Conservation (phyloP, 208 protist genomes). For the Trypanosoma grayi region DNA sequence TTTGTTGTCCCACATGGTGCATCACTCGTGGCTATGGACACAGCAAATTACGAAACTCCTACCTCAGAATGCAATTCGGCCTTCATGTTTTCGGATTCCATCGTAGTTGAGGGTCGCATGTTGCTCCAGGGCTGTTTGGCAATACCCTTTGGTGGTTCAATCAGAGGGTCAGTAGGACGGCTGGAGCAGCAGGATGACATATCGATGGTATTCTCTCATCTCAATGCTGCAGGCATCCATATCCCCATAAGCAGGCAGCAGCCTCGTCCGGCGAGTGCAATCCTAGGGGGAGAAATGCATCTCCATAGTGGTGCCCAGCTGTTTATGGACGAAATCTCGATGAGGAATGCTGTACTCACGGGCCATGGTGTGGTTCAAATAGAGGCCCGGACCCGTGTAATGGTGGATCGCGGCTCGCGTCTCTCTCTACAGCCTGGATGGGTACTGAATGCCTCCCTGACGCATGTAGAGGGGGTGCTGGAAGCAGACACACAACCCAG, state of each 20-base stretch:
- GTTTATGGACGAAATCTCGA: constrained; percentile 37
- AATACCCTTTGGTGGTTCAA: constrained; percentile 36
- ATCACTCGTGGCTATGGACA: constrained; percentile 7
- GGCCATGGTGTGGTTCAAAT: neutral
- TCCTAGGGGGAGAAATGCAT: constrained; percentile 39
- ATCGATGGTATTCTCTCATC: constrained; percentile 15
- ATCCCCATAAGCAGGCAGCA: neutral
- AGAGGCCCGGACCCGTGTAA: neutral
- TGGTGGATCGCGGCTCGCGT: constrained; percentile 4
- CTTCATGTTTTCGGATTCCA: constrained; percentile 36
- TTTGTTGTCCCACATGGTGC: constrained; percentile 10
- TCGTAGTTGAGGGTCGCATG: constrained; percentile 43
- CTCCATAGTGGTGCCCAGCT: constrained; percentile 29
- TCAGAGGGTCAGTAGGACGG: constrained; percentile 35
- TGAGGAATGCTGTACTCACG: constrained; percentile 22
- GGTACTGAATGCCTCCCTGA: constrained; percentile 2
- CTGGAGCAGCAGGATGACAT: constrained; percentile 33
- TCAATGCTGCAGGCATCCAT: constrained; percentile 21
- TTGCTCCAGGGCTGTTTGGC: constrained; percentile 46
- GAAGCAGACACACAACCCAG: neutral
- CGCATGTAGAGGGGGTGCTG: constrained; percentile 1
- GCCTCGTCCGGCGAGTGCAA: constrained; percentile 28
- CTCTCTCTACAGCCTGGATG: neutral
- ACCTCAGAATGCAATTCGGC: constrained; percentile 23
- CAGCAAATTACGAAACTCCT: neutral